Evolutionary conservation across 164 flowering plant species (phyloP), one percentile per base, ranked within the genome.

Genomic region (Protea cynaroides): DNA sequence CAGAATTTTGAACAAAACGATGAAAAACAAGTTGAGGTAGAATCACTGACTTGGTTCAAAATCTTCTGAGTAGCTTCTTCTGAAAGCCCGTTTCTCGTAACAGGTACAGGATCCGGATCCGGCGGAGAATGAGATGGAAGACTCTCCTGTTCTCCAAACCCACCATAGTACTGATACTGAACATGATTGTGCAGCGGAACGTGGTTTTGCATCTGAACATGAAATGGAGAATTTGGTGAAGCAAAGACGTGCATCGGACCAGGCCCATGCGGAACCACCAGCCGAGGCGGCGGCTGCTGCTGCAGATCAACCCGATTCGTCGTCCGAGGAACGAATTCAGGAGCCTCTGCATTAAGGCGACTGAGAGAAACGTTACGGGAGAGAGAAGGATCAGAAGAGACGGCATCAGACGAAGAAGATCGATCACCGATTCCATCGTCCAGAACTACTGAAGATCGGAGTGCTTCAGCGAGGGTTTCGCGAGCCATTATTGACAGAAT

Each of bases 301-400:
- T 56, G 75, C 44, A 56, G 74, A 61, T 71, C 78, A 36, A 67
- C 58, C 34, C 65, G 71, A 29, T 25, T 64, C 25, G 68, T 56
- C 6, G 52, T 56, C 58, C 75, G 77, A 1, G 79, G 96, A 29
- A 89, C 88, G 72, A 89, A 92, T 77, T 87, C 96, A 0, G 97
- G 90, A 10, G 96, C 93, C 64, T 72, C 71, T 4, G 96, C 97
- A 76, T 86, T 91, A 65, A 89, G 87, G 11, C 82, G 76, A 59
- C 87, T 85, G 55, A 76, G 73, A 3, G 96, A 86, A 0, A 56
- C 55, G 74, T 65, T 82, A 18, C 85, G 72, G 7, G 79, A 74
- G 12, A 80, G 75, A 4, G 79, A 69, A 1, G 80, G 79, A 75
- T 82, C 83, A 18, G 80, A 70, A 11, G 76, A 58, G 1, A 60